phyloP scores from a whole-genome alignment of 2,329 filamentous ascomycete genomes.

The Penicillium sp. region DNA sequence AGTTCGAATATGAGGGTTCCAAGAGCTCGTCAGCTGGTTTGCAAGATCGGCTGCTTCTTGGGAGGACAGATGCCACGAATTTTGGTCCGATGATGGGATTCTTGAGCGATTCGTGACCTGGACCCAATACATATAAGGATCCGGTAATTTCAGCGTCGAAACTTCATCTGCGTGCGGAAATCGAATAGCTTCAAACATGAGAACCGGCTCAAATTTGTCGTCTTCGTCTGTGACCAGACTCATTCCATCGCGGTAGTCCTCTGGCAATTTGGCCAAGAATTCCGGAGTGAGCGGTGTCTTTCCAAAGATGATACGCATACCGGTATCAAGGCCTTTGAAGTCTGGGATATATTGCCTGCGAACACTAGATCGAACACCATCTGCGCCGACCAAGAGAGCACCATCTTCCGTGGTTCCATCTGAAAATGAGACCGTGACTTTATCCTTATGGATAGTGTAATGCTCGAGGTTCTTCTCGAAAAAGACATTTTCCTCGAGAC shows the following conservation, averaged over 20 bases:
- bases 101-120: conserved; percentile 10
- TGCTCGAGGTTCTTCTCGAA: conserved; percentile 37
- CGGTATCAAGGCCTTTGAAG: conserved; percentile 42
- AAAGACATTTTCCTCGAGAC: conserved; percentile 33
- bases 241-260: conserved; percentile 19
- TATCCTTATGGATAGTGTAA: conserved; percentile 22
- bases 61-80: conserved; percentile 14
- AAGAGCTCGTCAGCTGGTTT: conserved; percentile 28
- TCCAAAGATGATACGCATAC: conserved; percentile 42
- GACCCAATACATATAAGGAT: conserved; percentile 34
- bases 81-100: conserved; percentile 14
- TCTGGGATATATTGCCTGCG: conserved; percentile 44
- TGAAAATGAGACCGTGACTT: conserved; percentile 28
- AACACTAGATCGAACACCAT: conserved; percentile 43
- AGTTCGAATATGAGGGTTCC: conserved; percentile 28
- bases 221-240: conserved; percentile 15
- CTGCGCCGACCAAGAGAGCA: conserved; percentile 44
- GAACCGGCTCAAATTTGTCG: conserved; percentile 15
- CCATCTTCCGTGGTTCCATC: conserved; percentile 40
- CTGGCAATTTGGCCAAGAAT: conserved; percentile 13
- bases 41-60: conserved; percentile 19
- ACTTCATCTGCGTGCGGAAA: conserved; percentile 18
- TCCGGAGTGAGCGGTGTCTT: conserved; percentile 26
- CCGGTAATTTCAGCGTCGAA: conserved; percentile 19
- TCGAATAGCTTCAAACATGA: conserved; percentile 25